Conservation (phyloP, 108 stramenopile genomes). For the Conticribra guillardii region DNA sequence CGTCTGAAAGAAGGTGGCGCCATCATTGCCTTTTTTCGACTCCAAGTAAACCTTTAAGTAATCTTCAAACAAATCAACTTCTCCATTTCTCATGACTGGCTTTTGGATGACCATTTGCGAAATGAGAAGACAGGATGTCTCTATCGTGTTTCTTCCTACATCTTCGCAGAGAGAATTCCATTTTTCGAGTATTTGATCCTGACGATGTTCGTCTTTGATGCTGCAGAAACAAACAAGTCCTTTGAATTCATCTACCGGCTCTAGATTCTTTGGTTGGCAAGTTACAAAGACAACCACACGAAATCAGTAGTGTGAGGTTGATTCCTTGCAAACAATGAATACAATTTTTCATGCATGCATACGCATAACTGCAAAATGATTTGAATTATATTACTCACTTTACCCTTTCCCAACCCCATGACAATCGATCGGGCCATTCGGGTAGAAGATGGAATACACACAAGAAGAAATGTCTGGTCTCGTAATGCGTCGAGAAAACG, state of each 20-base stretch:
- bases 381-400: no score
- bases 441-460: constrained; percentile 30
- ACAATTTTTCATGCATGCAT: no score
- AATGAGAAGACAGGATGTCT: constrained; percentile 16
- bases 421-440: constrained; percentile 37
- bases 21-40: not conserved
- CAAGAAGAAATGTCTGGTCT: constrained; percentile 22
- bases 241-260: constrained; percentile 41
- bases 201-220: constrained; percentile 19
- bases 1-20: constrained; percentile 18
- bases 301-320: no score
- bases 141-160: constrained; percentile 21
- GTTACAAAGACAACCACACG: no score
- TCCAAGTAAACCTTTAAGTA: constrained; percentile 17
- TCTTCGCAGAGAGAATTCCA: constrained; percentile 22
- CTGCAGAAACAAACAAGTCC: constrained; percentile 40
- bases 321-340: no score
- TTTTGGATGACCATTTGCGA: constrained; percentile 6
- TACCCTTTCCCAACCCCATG: constrained; percentile 43
- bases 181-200: constrained; percentile 28
- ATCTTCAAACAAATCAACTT: constrained; percentile 19
- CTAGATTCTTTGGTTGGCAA: constrained; percentile 23
- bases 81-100: constrained; percentile 16
- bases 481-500: constrained; percentile 15
- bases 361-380: no score